Evolutionary conservation across 352 stramenopile genomes (phyloP), one percentile per base, ranked within the genome.

Genomic region (Pythium vanterpoolii): DNA sequence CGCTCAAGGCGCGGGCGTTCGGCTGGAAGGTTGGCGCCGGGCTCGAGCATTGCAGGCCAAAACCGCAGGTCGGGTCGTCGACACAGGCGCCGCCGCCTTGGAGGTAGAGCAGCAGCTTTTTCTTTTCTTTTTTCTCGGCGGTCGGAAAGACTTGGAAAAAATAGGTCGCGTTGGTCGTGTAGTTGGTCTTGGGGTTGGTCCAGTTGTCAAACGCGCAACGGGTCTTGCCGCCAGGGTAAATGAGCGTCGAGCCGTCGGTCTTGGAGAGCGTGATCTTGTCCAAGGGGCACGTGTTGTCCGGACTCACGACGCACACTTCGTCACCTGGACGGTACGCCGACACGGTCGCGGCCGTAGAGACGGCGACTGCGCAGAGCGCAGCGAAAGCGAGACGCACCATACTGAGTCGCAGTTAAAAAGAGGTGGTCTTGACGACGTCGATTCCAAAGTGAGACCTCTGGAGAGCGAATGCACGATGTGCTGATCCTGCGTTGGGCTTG

Each of bases 91-190:
- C 82, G 27, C 79, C 79, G 46, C 77, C 79, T 55, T 89, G 79
- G 54, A 92, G 79, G 62, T 81, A 92, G 39, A 92, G 56, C 54
- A 92, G 60, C 16, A 92, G 61, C 63, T 92, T 91, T 33, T 60
- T 76, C 58, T 86, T 87, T 56, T 64, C 68, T 45, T 78, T 48
- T 18, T 77, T 64, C 18, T 65, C 60, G 30, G 72, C 71, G 23
- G 30, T 44, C 10, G 82, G 78, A 62, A 90, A 90, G 16, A 90
- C 71, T 61, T 89, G 77, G 68, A 89, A 89, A 57, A 89, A 89
- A 68, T 83, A 92, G 11, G 79, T 83, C 18, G 73, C 61, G 59
- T 76, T 77, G 18, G 73, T 69, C n/a, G 56, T 66, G 62, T 76
- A 81, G 14, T 45, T 64, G 42, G 57, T 74, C 26, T 49, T 38